Evolutionary conservation across 495 filamentous ascomycete species (phyloP).

Genomic region (Cetradonia linearis): DNA sequence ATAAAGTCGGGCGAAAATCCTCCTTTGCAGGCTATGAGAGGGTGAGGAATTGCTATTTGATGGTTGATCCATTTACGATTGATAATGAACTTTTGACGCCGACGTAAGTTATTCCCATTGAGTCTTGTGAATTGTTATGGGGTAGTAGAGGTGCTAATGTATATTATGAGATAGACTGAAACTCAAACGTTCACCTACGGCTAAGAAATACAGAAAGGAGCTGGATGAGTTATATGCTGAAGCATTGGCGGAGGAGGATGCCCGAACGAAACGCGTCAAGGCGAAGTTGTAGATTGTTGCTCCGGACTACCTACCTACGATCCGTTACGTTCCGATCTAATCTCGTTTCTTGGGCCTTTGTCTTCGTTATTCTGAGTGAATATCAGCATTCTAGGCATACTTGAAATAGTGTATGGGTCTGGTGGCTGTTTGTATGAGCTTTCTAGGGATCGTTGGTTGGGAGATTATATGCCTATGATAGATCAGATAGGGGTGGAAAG

Average conservation of each 20-base stretch:
- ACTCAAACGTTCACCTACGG: slow-evolving; percentile 84
- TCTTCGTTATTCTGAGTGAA: background rate
- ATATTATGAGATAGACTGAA: slow-evolving; percentile 53
- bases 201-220: slow-evolving; percentile 60
- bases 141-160: slow-evolving; percentile 30
- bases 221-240: slow-evolving; percentile 79
- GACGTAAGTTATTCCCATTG: slow-evolving; percentile 91
- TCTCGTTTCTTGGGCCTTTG: background rate
- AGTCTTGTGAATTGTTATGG: no score
- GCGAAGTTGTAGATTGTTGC: slow-evolving; percentile 14
- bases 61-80: slow-evolving; percentile 83
- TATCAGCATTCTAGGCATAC: background rate
- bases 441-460: background rate
- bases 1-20: slow-evolving; percentile 67
- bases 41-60: slow-evolving; percentile 62
- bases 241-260: slow-evolving; percentile 39
- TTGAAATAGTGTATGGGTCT: background rate
- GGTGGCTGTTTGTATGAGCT: background rate
- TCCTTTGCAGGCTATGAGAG: slow-evolving; percentile 87
- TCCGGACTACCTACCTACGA: background rate
- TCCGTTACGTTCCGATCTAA: background rate
- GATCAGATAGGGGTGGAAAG: no score
- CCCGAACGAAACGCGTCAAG: slow-evolving; percentile 42
- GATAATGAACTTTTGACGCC: slow-evolving; percentile 93
- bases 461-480: no score